Conservation (phyloP, 1,139 yeast genomes). For the Geotrichum restrictum region DNA sequence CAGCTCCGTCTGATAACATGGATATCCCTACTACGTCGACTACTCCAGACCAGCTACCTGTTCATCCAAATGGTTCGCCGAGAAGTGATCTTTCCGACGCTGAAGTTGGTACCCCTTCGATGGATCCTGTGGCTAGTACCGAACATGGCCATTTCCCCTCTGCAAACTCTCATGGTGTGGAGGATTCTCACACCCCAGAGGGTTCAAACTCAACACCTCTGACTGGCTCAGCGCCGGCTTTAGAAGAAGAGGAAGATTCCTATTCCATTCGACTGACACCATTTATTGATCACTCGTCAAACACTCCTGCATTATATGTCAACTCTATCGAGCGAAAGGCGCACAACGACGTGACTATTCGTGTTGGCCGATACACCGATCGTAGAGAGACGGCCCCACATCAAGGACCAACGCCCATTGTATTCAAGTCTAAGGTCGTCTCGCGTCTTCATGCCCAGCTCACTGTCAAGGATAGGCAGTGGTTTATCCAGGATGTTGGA, state of each 20-base stretch:
- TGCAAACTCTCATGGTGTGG: no score
- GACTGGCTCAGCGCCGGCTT: not conserved
- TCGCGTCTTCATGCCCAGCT: constrained; percentile 84
- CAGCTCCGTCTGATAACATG: not conserved
- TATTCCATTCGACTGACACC: constrained; percentile 75
- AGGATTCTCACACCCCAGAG: not conserved
- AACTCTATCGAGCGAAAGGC: constrained; percentile 80
- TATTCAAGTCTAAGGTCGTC: constrained; percentile 89
- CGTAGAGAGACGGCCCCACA: constrained; percentile 64
- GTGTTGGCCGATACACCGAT: constrained; percentile 83
- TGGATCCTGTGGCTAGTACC: not conserved
- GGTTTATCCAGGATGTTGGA: constrained; percentile 83
- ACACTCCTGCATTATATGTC: constrained; percentile 73
- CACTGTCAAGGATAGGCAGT: constrained; percentile 70
- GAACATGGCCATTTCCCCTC: no score
- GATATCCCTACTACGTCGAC: not conserved
- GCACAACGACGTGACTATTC: constrained; percentile 56
- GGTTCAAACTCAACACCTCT: not conserved
- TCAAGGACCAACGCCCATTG: constrained; percentile 58
- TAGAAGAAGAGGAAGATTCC: constrained; percentile 34
- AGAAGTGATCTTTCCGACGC: constrained; percentile 2
- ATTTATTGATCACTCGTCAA: constrained; percentile 74
- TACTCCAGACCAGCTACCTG: not conserved
- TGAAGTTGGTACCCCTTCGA: not conserved
- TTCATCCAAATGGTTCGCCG: not conserved